These are phyloP conservation scores for Alternaria gansuensis DNA, from an alignment of 2,329 filamentous ascomycete species.

Conservation along the genomic window DNA sequence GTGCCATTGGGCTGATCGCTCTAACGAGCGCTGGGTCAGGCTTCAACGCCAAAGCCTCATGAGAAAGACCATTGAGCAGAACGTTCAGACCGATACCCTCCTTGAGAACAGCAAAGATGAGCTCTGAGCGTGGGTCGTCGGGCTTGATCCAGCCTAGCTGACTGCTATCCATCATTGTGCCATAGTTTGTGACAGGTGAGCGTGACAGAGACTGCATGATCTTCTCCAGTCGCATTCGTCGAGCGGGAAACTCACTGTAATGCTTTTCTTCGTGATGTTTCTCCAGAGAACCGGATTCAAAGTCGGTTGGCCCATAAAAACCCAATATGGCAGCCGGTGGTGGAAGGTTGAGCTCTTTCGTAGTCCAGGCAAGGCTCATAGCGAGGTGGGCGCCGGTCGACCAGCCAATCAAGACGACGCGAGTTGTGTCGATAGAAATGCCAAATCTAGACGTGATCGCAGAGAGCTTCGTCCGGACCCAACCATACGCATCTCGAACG, in stretches of 20 bases:
- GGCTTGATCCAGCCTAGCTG: conserved; percentile 14
- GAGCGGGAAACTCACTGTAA: conserved; percentile 5
- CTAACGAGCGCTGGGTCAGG: conserved; percentile 10
- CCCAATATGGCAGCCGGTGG: conserved; percentile 12
- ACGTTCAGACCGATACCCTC: conserved; percentile 8
- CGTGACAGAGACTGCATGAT: conserved; percentile 13
- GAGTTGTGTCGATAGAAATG: conserved; percentile 8
- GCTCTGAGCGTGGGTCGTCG: conserved; percentile 12
- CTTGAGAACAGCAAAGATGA: conserved; percentile 12
- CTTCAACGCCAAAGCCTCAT: background rate
- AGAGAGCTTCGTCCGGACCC: conserved; percentile 14
- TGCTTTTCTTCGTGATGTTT: conserved; percentile 6
- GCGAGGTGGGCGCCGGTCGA: conserved; percentile 14
- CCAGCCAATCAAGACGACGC: conserved; percentile 11
- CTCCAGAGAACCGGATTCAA: conserved; percentile 11
- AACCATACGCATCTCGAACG: conserved; percentile 46
- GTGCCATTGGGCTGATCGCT: conserved; percentile 13
- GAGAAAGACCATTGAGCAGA: conserved; percentile 8
- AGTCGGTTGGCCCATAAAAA: conserved; percentile 14
- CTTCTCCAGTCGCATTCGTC: conserved; percentile 14
- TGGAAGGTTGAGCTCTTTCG: conserved; percentile 3
- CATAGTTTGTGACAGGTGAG: conserved; percentile 10
- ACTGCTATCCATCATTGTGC: conserved; percentile 16
- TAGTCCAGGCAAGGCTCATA: conserved; percentile 17
- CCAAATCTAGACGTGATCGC: conserved; percentile 4